A percentile compares a stretch with the other conserved stretches of the same genome.
These are phyloP conservation scores for Metschnikowia continentalis DNA, from an alignment of 805 yeast species.

Conservation along the genomic window DNA sequence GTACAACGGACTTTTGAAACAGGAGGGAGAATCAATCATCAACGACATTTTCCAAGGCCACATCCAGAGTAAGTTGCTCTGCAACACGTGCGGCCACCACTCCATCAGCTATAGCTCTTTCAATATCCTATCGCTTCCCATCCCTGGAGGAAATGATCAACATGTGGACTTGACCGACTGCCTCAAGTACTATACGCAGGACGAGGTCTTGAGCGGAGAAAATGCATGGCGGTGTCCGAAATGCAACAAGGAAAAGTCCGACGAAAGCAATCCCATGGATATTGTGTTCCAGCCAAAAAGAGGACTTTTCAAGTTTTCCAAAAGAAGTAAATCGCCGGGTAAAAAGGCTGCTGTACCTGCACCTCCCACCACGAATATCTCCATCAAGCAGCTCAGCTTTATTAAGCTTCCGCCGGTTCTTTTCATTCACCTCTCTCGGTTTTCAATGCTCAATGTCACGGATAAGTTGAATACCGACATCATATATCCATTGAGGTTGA, in stretches of 20 bases:
- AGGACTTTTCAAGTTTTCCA: conserved; percentile 33
- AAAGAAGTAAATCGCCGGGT: conserved; percentile 33
- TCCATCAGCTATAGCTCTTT: conserved; percentile 60
- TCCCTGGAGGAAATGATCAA: conserved; percentile 33
- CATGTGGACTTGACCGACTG: conserved; percentile 56
- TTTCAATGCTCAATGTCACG: conserved; percentile 47
- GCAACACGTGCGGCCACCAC: conserved; percentile 61
- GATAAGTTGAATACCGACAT: conserved; percentile 49
- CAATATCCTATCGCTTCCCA: conserved; percentile 59
- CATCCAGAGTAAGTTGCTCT: conserved; percentile 57
- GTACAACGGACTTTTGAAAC: conserved; percentile 48
- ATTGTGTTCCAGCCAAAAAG: conserved; percentile 34
- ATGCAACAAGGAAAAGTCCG: conserved; percentile 38
- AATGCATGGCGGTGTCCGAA: conserved; percentile 85
- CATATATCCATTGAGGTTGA: conserved; percentile 52
- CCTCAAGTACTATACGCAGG: conserved; percentile 54
- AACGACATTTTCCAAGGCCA: conserved; percentile 70
- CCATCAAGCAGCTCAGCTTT: conserved; percentile 25
- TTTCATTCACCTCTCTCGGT: conserved; percentile 39
- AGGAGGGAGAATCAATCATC: conserved; percentile 65
- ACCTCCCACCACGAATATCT: conserved; percentile 7
- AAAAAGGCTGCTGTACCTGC: conserved; percentile 16
- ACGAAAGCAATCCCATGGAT: conserved; percentile 15
- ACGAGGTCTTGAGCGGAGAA: conserved; percentile 65
- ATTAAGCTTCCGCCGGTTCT: conserved; percentile 36